phyloP scores from a whole-genome alignment of 176 grass and related monocot genomes.

The Aegilops speltoides region DNA sequence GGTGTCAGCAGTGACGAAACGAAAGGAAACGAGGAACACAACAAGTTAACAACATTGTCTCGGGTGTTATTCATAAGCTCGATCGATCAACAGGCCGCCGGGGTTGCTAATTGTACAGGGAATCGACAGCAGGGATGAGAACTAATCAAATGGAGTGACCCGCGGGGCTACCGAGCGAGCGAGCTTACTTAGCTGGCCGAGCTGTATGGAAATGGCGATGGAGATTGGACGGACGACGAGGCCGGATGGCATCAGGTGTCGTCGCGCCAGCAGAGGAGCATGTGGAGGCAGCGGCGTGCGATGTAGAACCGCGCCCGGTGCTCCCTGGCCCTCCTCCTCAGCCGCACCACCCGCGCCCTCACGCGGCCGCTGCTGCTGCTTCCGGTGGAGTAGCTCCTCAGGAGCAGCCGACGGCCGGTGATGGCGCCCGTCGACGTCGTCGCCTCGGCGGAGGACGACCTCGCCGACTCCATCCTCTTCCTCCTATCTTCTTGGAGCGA shows the following conservation, averaged over 20 bases:
- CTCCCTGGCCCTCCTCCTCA: conserved; percentile 24
- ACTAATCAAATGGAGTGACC: background rate
- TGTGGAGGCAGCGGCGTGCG: conserved; percentile 44
- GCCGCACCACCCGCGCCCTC: background rate
- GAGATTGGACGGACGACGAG: background rate
- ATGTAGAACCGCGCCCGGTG: conserved; percentile 57
- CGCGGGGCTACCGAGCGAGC: background rate
- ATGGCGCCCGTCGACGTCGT: background rate
- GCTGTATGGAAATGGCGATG: no score
- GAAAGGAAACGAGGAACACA: no score
- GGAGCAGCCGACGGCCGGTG: background rate
- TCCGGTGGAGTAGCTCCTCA: conserved; percentile 11
- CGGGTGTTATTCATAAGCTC: background rate
- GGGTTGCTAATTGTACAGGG: background rate
- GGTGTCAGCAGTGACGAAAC: no score
- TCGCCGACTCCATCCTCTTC: background rate
- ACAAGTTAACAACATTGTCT: no score
- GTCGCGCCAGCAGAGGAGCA: conserved; percentile 71
- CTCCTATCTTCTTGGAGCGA: background rate
- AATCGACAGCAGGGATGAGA: background rate
- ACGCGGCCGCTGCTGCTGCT: background rate
- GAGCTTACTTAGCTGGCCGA: background rate
- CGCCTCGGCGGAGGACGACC: background rate
- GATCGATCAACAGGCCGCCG: background rate
- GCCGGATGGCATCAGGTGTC: background rate